Evolutionary conservation across 495 filamentous ascomycete genomes (phyloP).

Genomic region (Bryoglossum gracile): DNA sequence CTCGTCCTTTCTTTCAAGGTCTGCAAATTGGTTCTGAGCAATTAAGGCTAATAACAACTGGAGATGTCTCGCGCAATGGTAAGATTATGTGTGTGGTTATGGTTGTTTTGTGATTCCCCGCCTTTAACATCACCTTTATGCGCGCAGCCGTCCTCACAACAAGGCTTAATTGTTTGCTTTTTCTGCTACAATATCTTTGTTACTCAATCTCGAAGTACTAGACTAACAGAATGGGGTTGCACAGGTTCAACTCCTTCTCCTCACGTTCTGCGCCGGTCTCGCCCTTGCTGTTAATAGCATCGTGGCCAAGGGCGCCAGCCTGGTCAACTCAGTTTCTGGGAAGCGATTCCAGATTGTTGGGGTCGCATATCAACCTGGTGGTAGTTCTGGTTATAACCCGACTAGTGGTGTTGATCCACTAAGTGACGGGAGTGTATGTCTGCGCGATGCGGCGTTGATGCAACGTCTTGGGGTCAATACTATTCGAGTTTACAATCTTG

Average conservation of each 20-base stretch:
- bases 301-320: constrained; percentile 67
- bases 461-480: constrained; percentile 82
- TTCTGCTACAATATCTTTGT: background rate
- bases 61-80: too few species aligned
- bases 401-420: constrained; percentile 59
- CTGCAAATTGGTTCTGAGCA: too few species aligned
- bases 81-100: background rate
- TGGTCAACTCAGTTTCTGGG: constrained; percentile 71
- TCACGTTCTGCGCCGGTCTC: constrained; percentile 34
- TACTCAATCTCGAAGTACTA: too few species aligned
- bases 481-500: constrained; percentile 89
- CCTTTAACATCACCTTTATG: too few species aligned
- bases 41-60: too few species aligned
- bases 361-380: constrained; percentile 92
- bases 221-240: too few species aligned
- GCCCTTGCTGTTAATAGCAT: constrained; percentile 64
- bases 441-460: constrained; percentile 89
- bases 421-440: constrained; percentile 63
- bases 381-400: constrained; percentile 68
- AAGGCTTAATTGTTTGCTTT: too few species aligned
- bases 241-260: constrained; percentile 8
- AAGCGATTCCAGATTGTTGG: constrained; percentile 85
- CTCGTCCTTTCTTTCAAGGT: too few species aligned
- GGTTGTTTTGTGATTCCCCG: background rate
- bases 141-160: too few species aligned